Evolutionary conservation across 768 basidiomycete species (phyloP).

Genomic region (Lyophyllum atratum): DNA sequence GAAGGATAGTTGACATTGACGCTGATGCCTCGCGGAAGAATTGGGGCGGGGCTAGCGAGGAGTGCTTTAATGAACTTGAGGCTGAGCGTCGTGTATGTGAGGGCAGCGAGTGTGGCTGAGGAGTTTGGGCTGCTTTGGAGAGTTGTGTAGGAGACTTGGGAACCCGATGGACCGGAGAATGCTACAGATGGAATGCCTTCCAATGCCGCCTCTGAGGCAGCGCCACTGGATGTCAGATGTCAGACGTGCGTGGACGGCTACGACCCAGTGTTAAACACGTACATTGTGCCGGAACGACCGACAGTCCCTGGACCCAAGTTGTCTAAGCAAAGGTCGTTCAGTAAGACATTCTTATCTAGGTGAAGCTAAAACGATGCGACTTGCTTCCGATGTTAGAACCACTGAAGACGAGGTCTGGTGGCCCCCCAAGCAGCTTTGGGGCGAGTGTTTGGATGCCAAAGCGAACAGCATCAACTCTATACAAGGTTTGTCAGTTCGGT

Average conservation of each 20-base stretch:
- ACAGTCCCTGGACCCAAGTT: constrained; percentile 35
- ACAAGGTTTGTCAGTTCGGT: neutral
- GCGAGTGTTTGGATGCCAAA: constrained; percentile 40
- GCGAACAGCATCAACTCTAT: constrained; percentile 36
- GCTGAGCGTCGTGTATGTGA: constrained; percentile 44
- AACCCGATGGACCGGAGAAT: constrained; percentile 43
- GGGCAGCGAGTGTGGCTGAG: constrained; percentile 35
- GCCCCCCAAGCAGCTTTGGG: constrained; percentile 31
- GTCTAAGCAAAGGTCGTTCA: constrained; percentile 16
- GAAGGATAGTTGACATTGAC: constrained; percentile 56
- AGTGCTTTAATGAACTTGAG: constrained; percentile 38
- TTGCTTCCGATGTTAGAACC: constrained; percentile 36
- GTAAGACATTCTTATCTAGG: neutral
- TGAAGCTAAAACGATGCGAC: neutral
- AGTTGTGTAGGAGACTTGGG: constrained; percentile 52
- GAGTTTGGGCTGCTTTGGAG: constrained; percentile 23
- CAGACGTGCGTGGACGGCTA: neutral
- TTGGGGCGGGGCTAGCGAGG: constrained; percentile 27
- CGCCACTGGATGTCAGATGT: constrained; percentile 28
- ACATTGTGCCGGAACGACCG: constrained; percentile 44
- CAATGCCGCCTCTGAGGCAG: constrained; percentile 43
- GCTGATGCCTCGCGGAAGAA: constrained; percentile 41
- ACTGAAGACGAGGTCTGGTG: constrained; percentile 38
- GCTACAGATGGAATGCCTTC: constrained; percentile 53
- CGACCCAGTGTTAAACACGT: neutral